A percentile compares a stretch with the other conserved stretches of the same genome.
These are phyloP conservation scores for Hordeum marinum DNA, from an alignment of 176 grass and related monocot species.

Conservation along the genomic window DNA sequence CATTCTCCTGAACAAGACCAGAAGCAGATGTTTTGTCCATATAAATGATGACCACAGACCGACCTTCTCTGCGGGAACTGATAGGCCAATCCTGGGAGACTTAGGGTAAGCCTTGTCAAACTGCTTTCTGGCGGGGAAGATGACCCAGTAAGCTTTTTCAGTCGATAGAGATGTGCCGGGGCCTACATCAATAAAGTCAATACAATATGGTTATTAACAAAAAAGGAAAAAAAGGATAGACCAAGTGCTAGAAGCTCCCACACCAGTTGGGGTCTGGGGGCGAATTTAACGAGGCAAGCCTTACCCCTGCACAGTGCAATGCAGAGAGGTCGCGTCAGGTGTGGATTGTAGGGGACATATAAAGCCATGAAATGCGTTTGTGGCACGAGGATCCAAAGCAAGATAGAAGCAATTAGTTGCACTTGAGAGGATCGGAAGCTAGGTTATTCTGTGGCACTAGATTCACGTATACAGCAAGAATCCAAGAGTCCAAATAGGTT, in stretches of 20 bases:
- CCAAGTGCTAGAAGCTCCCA: too few relatives aligned
- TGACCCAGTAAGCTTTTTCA: neutral
- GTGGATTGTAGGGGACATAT: neutral
- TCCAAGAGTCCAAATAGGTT: neutral
- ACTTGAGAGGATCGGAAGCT: neutral
- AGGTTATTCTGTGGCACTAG: neutral
- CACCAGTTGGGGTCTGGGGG: too few relatives aligned
- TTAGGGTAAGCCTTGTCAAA: neutral
- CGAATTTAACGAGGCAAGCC: too few relatives aligned
- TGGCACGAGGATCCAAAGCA: neutral
- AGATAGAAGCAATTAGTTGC: neutral
- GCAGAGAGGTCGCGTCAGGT: neutral
- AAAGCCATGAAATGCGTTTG: neutral
- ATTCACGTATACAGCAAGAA: neutral
- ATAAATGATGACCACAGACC: neutral
- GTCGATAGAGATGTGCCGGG: slow-evolving; percentile 1
- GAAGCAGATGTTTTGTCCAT: slow-evolving; percentile 9
- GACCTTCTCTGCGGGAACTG: slow-evolving; percentile 10
- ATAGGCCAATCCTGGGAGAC: neutral
- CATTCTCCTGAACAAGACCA: slow-evolving; percentile 6
- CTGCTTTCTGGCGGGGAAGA: neutral
- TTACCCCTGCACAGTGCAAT: too few relatives aligned
- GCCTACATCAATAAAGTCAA: slow-evolving; percentile 29
- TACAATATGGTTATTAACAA: neutral
- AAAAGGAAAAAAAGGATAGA: too few relatives aligned